Evolutionary conservation across 2,329 filamentous ascomycete species (phyloP).

Genomic region (Ceratocystis alfenasii): DNA sequence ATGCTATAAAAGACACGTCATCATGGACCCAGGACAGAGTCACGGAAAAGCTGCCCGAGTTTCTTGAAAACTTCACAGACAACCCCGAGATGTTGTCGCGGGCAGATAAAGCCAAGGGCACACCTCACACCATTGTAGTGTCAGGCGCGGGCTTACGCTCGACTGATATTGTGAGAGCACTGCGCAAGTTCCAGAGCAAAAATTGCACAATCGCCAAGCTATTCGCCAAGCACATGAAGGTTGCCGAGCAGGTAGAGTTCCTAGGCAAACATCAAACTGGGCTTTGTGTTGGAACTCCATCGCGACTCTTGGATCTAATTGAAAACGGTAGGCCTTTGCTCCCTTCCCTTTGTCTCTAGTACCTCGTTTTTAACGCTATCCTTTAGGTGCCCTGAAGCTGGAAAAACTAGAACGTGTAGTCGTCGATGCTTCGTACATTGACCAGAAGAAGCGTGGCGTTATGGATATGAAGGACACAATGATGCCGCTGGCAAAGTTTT

Average conservation of each 20-base stretch:
- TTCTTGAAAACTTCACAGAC: conserved; percentile 53
- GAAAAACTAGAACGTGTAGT: conserved; percentile 65
- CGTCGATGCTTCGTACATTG: conserved; percentile 83
- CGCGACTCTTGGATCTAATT: conserved; percentile 67
- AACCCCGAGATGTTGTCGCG: conserved; percentile 48
- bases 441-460: conserved; percentile 86
- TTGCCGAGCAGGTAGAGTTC: conserved; percentile 71
- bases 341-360: neutral
- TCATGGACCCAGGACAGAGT: conserved; percentile 55
- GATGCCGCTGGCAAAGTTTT: conserved; percentile 62
- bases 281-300: conserved; percentile 82
- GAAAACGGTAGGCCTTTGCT: conserved; percentile 51
- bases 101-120: conserved; percentile 55
- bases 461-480: conserved; percentile 93
- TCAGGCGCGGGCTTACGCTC: conserved; percentile 73
- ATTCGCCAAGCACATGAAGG: conserved; percentile 96
- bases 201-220: conserved; percentile 73
- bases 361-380: neutral
- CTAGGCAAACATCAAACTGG: conserved; percentile 60
- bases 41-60: conserved; percentile 41
- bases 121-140: conserved; percentile 81
- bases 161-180: conserved; percentile 65
- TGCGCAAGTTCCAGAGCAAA: conserved; percentile 70
- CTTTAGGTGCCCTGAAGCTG: conserved; percentile 52
- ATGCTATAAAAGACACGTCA: conserved; percentile 67